Base-by-base conservation (phyloP, 768 basidiomycete genomes). In the Calocera viscosa region DNA sequence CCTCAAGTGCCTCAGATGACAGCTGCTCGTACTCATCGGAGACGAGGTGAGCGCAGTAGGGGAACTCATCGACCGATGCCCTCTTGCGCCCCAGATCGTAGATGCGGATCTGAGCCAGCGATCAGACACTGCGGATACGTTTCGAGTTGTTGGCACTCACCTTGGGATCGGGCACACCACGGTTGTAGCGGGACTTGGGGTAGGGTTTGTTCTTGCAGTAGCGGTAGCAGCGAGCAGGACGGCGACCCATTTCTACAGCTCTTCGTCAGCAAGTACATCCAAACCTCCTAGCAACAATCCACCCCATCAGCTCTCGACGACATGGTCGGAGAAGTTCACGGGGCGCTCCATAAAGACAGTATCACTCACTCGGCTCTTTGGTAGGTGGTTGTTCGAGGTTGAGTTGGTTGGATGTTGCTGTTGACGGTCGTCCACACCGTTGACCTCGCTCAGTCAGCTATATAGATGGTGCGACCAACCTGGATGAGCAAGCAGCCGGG, bases 171-270 rank as follows among this genome's bases (percentile, higher is more conserved):
- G 95, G 95, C 40, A 97, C 94, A 91, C 93, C 94, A 81, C 94
- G 92, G 82, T 95, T 95, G 83, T 95, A 95, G 75, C 92, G 80
- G 65, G 88, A 90, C 80, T 93, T 94, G 67, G 91, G 92, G 82
- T 90, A 94, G 28, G 95, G 94, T 86, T 98, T 97, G 86, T 94
- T 95, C 82, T 97, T 97, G 86, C 94, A 97, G 83, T 97, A 97
- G 72, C 94, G 89, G 82, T 95, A 95, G 86, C 93, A 96, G 74
- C 91, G 89, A 80, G 94, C 92, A 70, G 94, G 93, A 83, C 93
- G 91, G 78, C 93, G 91, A 84, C 94, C 94, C 94, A 96, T 96
- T 73, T 75, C 83, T 73, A 73, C 53, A 60, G 49, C 17, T 3
- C 11, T 24, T 49, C 16, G 65, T 66, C 16, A 60, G 53, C 53